Percentiles rank a stretch among this genome's conserved stretches.
These are phyloP conservation scores for Rhodotorula sp. DNA, from an alignment of 1,284 basidiomycete genomes.

Conservation along the genomic window DNA sequence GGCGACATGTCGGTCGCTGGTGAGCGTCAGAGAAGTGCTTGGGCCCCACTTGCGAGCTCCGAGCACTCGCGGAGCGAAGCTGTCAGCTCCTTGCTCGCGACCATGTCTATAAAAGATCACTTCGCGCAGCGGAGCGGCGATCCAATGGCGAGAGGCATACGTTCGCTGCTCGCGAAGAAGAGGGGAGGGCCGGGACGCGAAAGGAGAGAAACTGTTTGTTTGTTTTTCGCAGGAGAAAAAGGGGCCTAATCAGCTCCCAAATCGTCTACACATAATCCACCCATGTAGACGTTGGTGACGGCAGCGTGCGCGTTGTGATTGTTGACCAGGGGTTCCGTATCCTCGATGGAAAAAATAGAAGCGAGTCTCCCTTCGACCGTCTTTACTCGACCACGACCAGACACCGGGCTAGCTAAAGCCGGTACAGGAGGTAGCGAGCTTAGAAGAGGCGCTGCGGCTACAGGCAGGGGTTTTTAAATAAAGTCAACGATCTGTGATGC, in stretches of 20 bases:
- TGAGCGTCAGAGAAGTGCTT: too few species aligned
- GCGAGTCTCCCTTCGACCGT: background rate
- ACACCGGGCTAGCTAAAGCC: background rate
- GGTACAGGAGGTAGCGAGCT: conserved; percentile 10
- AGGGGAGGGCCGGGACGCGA: background rate
- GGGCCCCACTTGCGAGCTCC: background rate
- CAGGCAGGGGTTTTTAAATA: too few species aligned
- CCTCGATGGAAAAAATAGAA: background rate
- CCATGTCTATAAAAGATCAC: too few species aligned
- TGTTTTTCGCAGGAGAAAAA: background rate
- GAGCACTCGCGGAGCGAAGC: too few species aligned
- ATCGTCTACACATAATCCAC: conserved; percentile 14
- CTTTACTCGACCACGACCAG: background rate
- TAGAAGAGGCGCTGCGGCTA: conserved; percentile 35
- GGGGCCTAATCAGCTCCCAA: conserved; percentile 29
- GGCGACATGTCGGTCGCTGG: too few species aligned
- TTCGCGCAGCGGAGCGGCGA: background rate
- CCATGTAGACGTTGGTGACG: conserved; percentile 29
- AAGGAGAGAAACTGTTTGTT: background rate
- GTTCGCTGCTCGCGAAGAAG: background rate
- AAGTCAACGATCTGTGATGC: too few species aligned
- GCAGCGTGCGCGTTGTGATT: conserved; percentile 29
- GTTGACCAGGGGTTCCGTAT: conserved; percentile 6
- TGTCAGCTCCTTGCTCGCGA: too few species aligned
- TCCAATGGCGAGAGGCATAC: too few species aligned